phyloP scores from a whole-genome alignment of 805 yeast species.

The Scheffersomyces amazonensis region DNA sequence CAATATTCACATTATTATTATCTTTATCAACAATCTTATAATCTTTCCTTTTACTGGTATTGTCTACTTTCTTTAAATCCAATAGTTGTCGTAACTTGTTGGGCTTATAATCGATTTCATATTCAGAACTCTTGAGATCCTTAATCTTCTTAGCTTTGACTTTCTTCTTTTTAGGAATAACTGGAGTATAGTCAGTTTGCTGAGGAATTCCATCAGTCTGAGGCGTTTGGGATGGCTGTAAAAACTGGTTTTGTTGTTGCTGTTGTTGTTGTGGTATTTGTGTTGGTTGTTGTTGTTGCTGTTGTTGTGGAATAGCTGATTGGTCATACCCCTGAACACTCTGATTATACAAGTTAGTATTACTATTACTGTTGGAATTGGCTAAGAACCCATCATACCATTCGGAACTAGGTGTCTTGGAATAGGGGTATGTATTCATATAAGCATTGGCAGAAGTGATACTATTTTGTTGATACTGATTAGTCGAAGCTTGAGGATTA shows the following conservation, averaged over 20 bases:
- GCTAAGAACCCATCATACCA: background rate
- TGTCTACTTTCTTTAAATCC: conserved; percentile 21
- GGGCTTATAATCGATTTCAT: conserved; percentile 23
- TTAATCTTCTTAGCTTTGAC: conserved; percentile 7
- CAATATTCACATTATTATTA: conserved; percentile 21
- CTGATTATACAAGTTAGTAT: conserved; percentile 1
- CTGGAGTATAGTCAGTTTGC: background rate
- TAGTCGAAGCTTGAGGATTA: background rate
- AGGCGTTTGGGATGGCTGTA: conserved; percentile 1
- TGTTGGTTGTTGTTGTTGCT: background rate
- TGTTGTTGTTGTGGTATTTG: background rate
- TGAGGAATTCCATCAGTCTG: no score
- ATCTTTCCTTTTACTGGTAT: conserved; percentile 10
- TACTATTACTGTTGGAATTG: conserved; percentile 1
- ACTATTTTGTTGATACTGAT: no score
- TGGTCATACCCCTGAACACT: background rate
- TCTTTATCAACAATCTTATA: conserved; percentile 27
- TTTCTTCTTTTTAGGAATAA: conserved; percentile 7
- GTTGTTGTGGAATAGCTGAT: conserved; percentile 1
- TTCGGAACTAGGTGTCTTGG: background rate
- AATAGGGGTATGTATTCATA: conserved; percentile 4
- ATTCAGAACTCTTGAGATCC: conserved; percentile 12
- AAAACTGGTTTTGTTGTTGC: conserved; percentile 1
- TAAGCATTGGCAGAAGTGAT: conserved; percentile 3
- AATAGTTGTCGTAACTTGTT: conserved; percentile 23